Base-by-base conservation (phyloP, 495 filamentous ascomycete genomes). In the Filosporella fistucella region DNA sequence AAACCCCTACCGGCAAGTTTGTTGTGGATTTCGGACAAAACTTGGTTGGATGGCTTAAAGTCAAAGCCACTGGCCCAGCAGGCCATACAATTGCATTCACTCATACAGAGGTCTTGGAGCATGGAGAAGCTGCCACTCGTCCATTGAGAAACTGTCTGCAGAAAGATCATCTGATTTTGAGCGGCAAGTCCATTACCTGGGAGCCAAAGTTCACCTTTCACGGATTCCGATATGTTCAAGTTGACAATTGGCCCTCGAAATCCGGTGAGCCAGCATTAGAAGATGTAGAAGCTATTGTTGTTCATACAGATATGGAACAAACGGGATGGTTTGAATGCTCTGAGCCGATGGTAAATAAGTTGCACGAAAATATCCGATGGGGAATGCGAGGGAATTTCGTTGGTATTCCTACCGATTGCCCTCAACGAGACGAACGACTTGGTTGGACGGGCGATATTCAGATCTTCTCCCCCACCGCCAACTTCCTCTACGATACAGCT, bases 21-120 rank as follows among this genome's bases (percentile, higher is more conserved):
- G 57, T 71, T 14, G 41, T 81, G 5, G 77, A 81, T 49, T 79
- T 78, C 49, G 75, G 75, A 11, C 77, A 79, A 49, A 81, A 79
- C 45, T 59, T 79, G 10, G 76, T 77, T 4, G 77, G 75, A 3
- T 65, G 65, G 37, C 52, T 78, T n/a, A 56, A 56, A 4, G 53
- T 74, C n/a, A 60, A 52, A 0, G 60, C 70, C 4, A 36, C 51
- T 2, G 67, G 65, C 6, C 61, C 68, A 0, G 46, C 49, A 14
- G 67, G 66, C 9, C 58, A 54, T 1, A 62, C 32, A 20, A 68
- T 72, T 22, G 64, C 55, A 17, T 61, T 78, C 22, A 62, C 49
- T 0, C 75, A 78, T 54, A 64, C 70, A 1, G 76, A 80, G 63
- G 75, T 81, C 1, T 61, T 78, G 5, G 74, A 78, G 38, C 51